Conservation (phyloP, 192 early-diverging fungal species). For the Cetraspora pellucida region DNA sequence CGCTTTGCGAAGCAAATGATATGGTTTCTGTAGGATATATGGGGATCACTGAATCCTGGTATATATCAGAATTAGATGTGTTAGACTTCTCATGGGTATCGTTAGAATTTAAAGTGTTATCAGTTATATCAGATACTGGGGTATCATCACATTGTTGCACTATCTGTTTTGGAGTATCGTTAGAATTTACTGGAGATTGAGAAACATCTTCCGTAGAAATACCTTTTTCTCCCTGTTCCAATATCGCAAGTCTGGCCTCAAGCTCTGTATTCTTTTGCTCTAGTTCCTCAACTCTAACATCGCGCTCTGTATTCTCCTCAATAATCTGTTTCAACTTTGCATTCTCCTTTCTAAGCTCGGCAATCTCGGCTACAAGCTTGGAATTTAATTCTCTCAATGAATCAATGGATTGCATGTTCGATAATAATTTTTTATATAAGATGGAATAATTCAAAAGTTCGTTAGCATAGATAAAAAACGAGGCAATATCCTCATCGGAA, state of each 20-base stretch:
- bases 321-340: background rate
- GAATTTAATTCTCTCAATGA: constrained; percentile 28
- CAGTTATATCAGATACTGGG: constrained; percentile 6
- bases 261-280: background rate
- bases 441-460: constrained; percentile 27
- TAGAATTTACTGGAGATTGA: constrained; percentile 23
- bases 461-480: constrained; percentile 29
- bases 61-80: too few relatives aligned
- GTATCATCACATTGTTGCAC: constrained; percentile 9
- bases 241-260: background rate
- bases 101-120: background rate
- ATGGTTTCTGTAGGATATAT: too few relatives aligned
- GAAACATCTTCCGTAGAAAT: constrained; percentile 25
- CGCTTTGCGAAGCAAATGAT: too few relatives aligned
- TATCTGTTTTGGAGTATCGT: constrained; percentile 9
- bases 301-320: background rate
- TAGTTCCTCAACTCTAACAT: too few relatives aligned
- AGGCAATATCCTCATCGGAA: background rate
- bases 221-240: background rate
- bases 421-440: constrained; percentile 28
- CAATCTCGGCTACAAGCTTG: constrained; percentile 11
- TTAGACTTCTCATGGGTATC: background rate
- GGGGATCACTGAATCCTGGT: too few relatives aligned
- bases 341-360: constrained; percentile 9
- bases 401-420: constrained; percentile 25